These are phyloP conservation scores for Kalmusia sp. DNA, from an alignment of 2,329 filamentous ascomycete genomes.

Conservation along the genomic window DNA sequence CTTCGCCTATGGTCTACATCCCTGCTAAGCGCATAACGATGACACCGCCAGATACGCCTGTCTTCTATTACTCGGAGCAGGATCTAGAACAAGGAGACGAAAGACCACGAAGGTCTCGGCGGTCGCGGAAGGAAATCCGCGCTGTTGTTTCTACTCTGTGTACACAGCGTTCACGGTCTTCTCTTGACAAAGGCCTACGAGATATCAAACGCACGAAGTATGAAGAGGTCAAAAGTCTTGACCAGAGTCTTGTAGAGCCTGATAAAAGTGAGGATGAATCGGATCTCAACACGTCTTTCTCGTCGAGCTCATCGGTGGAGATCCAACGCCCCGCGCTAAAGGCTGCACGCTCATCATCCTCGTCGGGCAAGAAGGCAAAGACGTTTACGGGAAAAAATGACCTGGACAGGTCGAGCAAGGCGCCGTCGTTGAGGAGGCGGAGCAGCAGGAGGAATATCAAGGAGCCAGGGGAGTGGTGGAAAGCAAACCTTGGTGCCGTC, in stretches of 20 bases:
- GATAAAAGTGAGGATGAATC: neutral
- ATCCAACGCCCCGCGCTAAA: neutral
- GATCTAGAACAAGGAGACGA: constrained; percentile 19
- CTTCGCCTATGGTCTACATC: constrained; percentile 38
- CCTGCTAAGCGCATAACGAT: constrained; percentile 24
- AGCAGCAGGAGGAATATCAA: constrained; percentile 5
- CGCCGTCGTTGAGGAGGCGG: constrained; percentile 3
- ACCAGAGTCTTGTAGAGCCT: neutral
- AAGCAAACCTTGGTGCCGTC: constrained; percentile 2
- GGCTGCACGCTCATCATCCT: neutral
- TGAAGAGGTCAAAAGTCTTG: constrained; percentile 2
- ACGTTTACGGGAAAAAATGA: neutral
- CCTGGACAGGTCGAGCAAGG: constrained; percentile 6
- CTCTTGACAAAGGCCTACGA: constrained; percentile 23
- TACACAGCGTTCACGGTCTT: constrained; percentile 21
- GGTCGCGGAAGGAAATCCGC: constrained; percentile 18
- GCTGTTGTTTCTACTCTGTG: constrained; percentile 6
- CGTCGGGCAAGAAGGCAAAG: neutral
- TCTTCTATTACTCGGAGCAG: constrained; percentile 24
- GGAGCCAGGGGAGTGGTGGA: constrained; percentile 19
- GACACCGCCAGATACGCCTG: constrained; percentile 23
- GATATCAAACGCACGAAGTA: constrained; percentile 24
- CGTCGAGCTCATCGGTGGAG: neutral
- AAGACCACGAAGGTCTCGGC: constrained; percentile 14
- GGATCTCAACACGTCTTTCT: constrained; percentile 4